Evolutionary conservation across 139 green algal genomes (phyloP).

Genomic region (Coelastrella sp.): DNA sequence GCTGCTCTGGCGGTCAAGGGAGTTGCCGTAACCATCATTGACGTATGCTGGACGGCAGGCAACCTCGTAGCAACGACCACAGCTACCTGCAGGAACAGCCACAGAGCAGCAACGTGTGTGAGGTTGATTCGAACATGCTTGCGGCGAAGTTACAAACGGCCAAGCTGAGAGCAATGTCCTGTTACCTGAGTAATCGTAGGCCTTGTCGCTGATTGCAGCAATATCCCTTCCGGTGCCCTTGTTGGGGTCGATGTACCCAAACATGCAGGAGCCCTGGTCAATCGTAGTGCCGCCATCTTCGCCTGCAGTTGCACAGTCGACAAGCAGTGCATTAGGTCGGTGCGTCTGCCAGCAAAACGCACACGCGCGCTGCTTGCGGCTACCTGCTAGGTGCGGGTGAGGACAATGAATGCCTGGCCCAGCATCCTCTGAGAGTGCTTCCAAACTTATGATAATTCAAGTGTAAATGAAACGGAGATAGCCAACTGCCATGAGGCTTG

Average conservation of each 20-base stretch:
- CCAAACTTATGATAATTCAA: no score
- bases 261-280: constrained; percentile 41
- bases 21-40: constrained; percentile 20
- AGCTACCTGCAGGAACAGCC: not conserved
- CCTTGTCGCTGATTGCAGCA: not conserved
- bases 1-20: constrained; percentile 14
- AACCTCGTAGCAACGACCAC: constrained; percentile 43
- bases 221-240: constrained; percentile 31
- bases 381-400: no score
- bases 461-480: no score
- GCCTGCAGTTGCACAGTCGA: not conserved
- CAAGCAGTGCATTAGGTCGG: no score
- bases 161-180: no score
- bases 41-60: constrained; percentile 14
- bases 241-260: constrained; percentile 21
- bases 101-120: not conserved
- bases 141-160: no score
- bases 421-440: no score
- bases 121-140: no score
- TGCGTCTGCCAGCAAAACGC: no score
- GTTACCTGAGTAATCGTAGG: constrained; percentile 13
- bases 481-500: no score
- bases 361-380: no score
- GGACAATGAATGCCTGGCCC: no score
- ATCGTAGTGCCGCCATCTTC: constrained; percentile 1